A percentile compares a stretch with the other conserved stretches of the same genome.
phyloP scores from a whole-genome alignment of 768 basidiomycete genomes.

The Agaricus subrufescens region DNA sequence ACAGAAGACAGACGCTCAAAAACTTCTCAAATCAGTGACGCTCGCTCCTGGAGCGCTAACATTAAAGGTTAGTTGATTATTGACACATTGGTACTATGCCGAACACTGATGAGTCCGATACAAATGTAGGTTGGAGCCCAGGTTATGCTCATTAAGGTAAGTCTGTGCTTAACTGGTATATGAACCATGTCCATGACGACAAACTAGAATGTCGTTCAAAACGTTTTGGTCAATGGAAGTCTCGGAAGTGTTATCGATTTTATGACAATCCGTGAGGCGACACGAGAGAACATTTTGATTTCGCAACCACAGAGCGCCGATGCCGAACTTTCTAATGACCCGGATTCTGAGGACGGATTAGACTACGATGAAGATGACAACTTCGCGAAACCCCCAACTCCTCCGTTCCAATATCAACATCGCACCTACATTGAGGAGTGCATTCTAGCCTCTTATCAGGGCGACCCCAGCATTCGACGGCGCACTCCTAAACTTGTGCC shows the following conservation, averaged over 20 bases:
- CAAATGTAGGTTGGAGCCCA: slow-evolving; percentile 62
- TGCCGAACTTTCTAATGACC: not conserved
- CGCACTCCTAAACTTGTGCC: not conserved
- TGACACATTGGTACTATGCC: not conserved
- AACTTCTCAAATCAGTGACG: slow-evolving; percentile 39
- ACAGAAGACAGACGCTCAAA: slow-evolving; percentile 18
- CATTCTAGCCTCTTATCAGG: not conserved
- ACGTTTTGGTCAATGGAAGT: slow-evolving; percentile 63
- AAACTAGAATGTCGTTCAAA: slow-evolving; percentile 56
- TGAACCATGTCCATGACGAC: not conserved
- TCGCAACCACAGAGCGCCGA: slow-evolving; percentile 12
- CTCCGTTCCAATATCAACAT: not conserved
- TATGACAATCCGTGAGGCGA: slow-evolving; percentile 42
- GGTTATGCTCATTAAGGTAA: slow-evolving; percentile 71
- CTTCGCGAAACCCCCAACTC: not conserved
- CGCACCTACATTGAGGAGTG: not conserved
- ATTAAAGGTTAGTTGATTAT: slow-evolving; percentile 35
- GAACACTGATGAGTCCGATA: not conserved
- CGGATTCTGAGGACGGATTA: not conserved
- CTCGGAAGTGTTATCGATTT: slow-evolving; percentile 52
- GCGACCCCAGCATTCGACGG: not conserved
- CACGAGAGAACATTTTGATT: slow-evolving; percentile 29
- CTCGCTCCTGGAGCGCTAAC: slow-evolving; percentile 41
- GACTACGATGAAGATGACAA: slow-evolving; percentile 1
- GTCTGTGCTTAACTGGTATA: not conserved